Percentiles rank a stretch among this genome's conserved stretches.
Evolutionary conservation across 352 stramenopile genomes (phyloP).

Genomic region (Sclerospora graminicola): DNA sequence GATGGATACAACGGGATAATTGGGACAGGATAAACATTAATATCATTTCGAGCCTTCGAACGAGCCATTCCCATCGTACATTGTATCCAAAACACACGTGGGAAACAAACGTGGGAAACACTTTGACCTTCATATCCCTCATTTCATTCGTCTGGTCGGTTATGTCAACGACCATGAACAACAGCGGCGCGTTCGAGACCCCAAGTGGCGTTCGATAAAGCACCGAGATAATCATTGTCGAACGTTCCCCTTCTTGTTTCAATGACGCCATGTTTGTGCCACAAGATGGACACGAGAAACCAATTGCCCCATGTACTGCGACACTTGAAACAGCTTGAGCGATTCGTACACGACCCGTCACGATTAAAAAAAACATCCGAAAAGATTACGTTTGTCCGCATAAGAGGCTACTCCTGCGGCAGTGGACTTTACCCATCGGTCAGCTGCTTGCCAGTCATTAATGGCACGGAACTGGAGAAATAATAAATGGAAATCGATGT

Average conservation of each 20-base stretch:
- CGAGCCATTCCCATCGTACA: constrained; percentile 69
- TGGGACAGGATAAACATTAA: constrained; percentile 71
- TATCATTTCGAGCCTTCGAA: constrained; percentile 64
- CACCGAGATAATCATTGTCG: constrained; percentile 40
- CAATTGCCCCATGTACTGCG: constrained; percentile 80
- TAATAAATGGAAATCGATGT: too few species aligned
- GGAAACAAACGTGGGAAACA: constrained; percentile 82
- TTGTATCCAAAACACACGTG: constrained; percentile 77
- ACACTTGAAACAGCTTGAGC: constrained; percentile 75
- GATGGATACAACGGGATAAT: constrained; percentile 80
- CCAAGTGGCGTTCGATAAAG: constrained; percentile 78
- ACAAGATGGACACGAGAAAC: constrained; percentile 68
- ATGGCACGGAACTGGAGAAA: too few species aligned
- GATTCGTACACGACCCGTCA: constrained; percentile 72
- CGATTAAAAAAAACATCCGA: too few species aligned
- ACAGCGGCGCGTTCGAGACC: constrained; percentile 53
- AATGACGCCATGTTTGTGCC: constrained; percentile 64
- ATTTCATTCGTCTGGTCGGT: constrained; percentile 79
- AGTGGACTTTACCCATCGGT: too few species aligned
- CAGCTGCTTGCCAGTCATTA: too few species aligned
- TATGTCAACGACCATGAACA: constrained; percentile 77
- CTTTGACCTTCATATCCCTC: constrained; percentile 79
- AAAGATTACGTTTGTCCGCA: too few species aligned
- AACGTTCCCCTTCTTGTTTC: constrained; percentile 47
- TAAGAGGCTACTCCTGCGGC: too few species aligned